Conservation (phyloP, 2,329 filamentous ascomycete species). For the Aspergillus sp. region DNA sequence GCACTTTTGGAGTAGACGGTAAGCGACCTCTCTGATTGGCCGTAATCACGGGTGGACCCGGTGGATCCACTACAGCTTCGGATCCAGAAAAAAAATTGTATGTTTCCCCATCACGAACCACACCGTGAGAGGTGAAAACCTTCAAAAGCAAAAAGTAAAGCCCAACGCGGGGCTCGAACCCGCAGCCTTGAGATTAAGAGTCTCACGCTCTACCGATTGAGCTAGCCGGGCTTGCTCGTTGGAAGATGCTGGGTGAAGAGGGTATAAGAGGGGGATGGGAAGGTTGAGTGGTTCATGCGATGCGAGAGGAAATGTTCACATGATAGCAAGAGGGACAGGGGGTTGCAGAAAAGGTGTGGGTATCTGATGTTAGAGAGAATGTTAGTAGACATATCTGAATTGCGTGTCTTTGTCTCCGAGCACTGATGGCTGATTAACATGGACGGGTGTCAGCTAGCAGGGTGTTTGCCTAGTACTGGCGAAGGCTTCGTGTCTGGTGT, state of each 20-base stretch:
- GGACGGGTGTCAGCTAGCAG: too few relatives aligned
- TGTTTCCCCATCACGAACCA: not conserved
- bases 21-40: not conserved
- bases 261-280: not conserved
- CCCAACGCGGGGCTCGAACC: constrained; percentile 47
- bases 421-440: too few relatives aligned
- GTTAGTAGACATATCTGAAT: too few relatives aligned
- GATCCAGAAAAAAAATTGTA: not conserved
- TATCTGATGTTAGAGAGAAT: too few relatives aligned
- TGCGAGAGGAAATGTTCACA: too few relatives aligned
- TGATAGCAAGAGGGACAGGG: too few relatives aligned
- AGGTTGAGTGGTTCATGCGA: too few relatives aligned
- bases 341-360: too few relatives aligned
- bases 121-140: not conserved
- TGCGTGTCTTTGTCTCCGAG: too few relatives aligned
- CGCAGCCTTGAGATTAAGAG: constrained; percentile 49
- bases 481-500: too few relatives aligned
- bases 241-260: not conserved
- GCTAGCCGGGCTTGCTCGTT: constrained; percentile 46
- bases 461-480: too few relatives aligned
- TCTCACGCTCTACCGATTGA: constrained; percentile 55
- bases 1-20: too few relatives aligned
- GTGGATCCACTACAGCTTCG: not conserved
- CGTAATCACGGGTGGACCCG: not conserved
- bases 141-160: constrained; percentile 26